phyloP scores from a whole-genome alignment of 1,284 basidiomycete species.

The Laetiporus sulphureus region DNA sequence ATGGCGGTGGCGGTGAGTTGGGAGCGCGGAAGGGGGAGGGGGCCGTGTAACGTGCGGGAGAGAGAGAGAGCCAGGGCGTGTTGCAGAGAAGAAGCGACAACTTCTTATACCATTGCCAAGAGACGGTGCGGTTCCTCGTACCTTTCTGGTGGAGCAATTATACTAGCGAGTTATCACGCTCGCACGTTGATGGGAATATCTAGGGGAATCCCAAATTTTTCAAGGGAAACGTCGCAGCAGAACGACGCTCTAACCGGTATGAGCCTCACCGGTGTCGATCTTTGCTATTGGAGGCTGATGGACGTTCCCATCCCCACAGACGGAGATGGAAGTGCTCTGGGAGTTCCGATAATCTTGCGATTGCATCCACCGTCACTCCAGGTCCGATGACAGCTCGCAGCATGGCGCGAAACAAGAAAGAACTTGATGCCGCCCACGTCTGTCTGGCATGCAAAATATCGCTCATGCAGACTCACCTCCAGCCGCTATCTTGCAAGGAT shows the following conservation, averaged over 20 bases:
- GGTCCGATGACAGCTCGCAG: neutral
- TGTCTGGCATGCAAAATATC: no score
- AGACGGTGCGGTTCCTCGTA: neutral
- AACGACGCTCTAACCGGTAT: constrained; percentile 2
- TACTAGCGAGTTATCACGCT: constrained; percentile 4
- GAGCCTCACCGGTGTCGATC: neutral
- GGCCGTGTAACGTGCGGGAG: neutral
- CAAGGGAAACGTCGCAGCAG: no score
- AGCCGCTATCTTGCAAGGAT: no score
- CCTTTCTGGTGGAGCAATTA: constrained; percentile 1
- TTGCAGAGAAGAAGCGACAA: constrained; percentile 1
- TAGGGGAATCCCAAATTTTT: no score
- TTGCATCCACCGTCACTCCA: neutral
- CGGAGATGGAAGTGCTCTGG: neutral
- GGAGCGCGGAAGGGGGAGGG: neutral
- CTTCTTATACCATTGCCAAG: constrained; percentile 5
- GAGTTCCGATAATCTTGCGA: constrained; percentile 1
- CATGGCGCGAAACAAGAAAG: neutral
- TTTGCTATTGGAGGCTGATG: neutral
- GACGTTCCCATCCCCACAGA: neutral
- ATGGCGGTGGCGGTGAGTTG: no score
- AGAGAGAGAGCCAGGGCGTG: neutral
- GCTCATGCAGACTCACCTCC: no score
- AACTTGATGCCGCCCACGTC: no score
- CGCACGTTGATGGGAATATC: constrained; percentile 9